Evolutionary conservation across 1,284 basidiomycete species (phyloP).

Genomic region (Naganishia sp.): DNA sequence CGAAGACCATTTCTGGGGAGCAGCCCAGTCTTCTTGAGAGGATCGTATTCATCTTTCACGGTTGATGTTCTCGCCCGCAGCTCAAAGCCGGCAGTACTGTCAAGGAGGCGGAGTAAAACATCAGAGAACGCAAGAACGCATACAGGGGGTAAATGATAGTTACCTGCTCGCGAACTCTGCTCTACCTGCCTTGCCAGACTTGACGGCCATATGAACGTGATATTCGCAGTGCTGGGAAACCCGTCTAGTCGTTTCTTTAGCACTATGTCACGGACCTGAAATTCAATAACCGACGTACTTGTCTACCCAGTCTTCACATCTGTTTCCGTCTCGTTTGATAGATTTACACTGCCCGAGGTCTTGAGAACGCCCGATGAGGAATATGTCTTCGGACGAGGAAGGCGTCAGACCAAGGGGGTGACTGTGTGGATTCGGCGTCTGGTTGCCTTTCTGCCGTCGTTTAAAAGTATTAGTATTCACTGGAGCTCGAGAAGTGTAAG

Average conservation of each 20-base stretch:
- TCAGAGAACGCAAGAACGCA: background rate
- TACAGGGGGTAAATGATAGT: constrained; percentile 36
- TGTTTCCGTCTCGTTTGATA: constrained; percentile 71
- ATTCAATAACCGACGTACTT: constrained; percentile 58
- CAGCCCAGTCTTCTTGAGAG: constrained; percentile 52
- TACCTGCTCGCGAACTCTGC: constrained; percentile 82
- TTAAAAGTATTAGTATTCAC: background rate
- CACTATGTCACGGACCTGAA: background rate
- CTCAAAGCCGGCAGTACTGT: constrained; percentile 22
- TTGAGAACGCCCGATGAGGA: constrained; percentile 78
- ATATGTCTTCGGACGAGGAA: constrained; percentile 71
- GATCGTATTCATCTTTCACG: constrained; percentile 67
- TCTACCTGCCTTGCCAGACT: constrained; percentile 67
- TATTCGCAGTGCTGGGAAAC: constrained; percentile 75
- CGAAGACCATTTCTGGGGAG: constrained; percentile 40
- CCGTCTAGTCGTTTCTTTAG: constrained; percentile 50
- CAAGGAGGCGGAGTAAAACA: background rate
- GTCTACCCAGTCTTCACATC: constrained; percentile 85
- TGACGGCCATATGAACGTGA: constrained; percentile 79
- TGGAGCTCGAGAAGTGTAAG: background rate
- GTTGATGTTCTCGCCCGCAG: constrained; percentile 42
- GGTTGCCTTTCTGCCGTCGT: constrained; percentile 17
- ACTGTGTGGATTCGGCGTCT: constrained; percentile 67
- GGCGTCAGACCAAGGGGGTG: constrained; percentile 88
- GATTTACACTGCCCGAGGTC: constrained; percentile 84